Conservation (phyloP, 345 rosid species). For the Nephelium lappaceum region DNA sequence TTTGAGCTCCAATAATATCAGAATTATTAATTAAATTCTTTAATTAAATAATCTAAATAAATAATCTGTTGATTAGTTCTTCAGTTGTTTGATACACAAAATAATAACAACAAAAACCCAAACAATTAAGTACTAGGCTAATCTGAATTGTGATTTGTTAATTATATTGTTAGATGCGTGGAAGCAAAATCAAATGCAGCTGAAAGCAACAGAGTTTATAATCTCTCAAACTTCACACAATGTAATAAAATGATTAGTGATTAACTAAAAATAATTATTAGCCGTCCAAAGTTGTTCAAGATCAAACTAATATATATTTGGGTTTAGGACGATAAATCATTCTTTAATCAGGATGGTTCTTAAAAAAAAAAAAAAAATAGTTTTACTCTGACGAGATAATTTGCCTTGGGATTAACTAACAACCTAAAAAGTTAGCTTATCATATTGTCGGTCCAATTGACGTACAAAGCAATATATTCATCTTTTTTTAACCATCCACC, state of each 20-base stretch:
- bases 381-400: too few species aligned
- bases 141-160: too few species aligned
- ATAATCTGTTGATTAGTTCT: too few species aligned
- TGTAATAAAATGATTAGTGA: not conserved
- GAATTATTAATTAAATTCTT: too few species aligned
- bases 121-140: too few species aligned
- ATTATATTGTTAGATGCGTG: not conserved
- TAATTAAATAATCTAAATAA: not conserved
- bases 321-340: not conserved
- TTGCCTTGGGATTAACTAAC: not conserved
- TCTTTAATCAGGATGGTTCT: too few species aligned
- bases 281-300: not conserved
- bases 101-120: not conserved
- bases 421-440: too few species aligned
- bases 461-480: too few species aligned
- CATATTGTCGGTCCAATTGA: not conserved
- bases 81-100: not conserved
- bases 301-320: not conserved
- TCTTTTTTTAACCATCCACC: too few species aligned
- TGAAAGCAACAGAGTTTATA: not conserved
- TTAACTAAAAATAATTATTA: too few species aligned
- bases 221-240: not conserved
- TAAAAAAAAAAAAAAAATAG: too few species aligned
- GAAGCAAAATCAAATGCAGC: not conserved
- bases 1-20: too few species aligned